A percentile compares a stretch with the other conserved stretches of the same genome.
Evolutionary conservation across 768 basidiomycete species (phyloP).

Genomic region (Stropharia rugosoannulata): DNA sequence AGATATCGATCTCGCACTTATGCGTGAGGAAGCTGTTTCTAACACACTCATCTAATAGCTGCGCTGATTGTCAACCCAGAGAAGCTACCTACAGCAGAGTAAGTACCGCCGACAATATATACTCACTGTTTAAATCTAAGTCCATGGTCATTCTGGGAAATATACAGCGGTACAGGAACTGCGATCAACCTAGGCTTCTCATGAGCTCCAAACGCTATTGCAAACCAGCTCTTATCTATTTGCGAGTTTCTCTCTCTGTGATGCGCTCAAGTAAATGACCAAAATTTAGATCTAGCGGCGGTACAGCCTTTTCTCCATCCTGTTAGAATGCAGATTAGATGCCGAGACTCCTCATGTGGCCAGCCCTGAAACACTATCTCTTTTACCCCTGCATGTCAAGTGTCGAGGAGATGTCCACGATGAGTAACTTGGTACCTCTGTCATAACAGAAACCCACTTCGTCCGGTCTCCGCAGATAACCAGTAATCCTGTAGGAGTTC

Average conservation of each 20-base stretch:
- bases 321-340: not conserved
- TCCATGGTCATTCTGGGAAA: too few relatives aligned
- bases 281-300: not conserved
- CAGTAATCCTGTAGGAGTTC: not conserved
- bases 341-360: conserved; percentile 9
- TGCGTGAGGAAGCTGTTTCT: too few relatives aligned
- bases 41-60: too few relatives aligned
- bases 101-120: too few relatives aligned
- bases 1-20: too few relatives aligned
- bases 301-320: not conserved
- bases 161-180: too few relatives aligned
- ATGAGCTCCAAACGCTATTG: too few relatives aligned
- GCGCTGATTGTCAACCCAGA: too few relatives aligned
- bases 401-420: conserved; percentile 1
- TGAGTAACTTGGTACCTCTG: conserved; percentile 4
- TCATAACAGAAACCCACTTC: not conserved
- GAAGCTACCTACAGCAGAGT: too few relatives aligned
- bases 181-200: too few relatives aligned
- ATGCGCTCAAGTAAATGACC: not conserved
- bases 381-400: conserved; percentile 6
- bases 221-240: too few relatives aligned
- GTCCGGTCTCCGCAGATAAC: not conserved
- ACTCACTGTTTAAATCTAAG: too few relatives aligned
- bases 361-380: conserved; percentile 9
- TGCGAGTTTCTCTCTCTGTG: not conserved